Evolutionary conservation across 2,329 filamentous ascomycete species (phyloP).

Genomic region (Cordyceps cateniannulata): DNA sequence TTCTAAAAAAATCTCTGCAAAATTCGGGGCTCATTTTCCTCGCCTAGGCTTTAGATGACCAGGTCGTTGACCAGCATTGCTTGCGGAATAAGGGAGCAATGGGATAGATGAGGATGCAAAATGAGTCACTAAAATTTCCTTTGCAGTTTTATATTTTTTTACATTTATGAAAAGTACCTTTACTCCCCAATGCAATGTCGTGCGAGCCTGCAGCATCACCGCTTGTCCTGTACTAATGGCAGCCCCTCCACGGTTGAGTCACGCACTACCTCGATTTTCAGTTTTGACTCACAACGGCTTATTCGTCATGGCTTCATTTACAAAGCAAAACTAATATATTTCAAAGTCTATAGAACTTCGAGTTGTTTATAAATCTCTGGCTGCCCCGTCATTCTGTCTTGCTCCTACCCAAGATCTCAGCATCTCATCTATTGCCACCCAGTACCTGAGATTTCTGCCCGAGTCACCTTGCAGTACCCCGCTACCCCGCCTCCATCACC

Average conservation of each 20-base stretch:
- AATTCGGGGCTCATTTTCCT: too few species aligned
- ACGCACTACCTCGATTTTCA: slow-evolving; percentile 3
- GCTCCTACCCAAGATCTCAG: not conserved
- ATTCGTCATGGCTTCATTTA: not conserved
- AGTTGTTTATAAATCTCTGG: too few species aligned
- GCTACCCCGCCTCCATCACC: slow-evolving; percentile 14
- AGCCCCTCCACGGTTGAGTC: slow-evolving; percentile 3
- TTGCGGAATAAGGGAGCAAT: too few species aligned
- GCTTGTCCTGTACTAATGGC: not conserved
- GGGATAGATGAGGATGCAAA: too few species aligned
- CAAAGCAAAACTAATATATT: not conserved
- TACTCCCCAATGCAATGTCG: not conserved
- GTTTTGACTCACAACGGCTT: not conserved
- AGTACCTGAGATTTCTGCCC: slow-evolving; percentile 5
- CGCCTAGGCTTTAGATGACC: too few species aligned
- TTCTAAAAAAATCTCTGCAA: too few species aligned
- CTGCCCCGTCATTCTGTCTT: not conserved
- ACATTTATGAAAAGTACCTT: not conserved
- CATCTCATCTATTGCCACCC: not conserved
- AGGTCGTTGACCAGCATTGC: too few species aligned
- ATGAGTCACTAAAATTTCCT: not conserved
- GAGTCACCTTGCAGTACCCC: slow-evolving; percentile 4
- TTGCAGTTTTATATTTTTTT: not conserved
- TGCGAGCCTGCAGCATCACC: not conserved
- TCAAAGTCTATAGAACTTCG: not conserved